Conservation (phyloP, 345 rosid genomes). For the Eutrema heterophyllum region DNA sequence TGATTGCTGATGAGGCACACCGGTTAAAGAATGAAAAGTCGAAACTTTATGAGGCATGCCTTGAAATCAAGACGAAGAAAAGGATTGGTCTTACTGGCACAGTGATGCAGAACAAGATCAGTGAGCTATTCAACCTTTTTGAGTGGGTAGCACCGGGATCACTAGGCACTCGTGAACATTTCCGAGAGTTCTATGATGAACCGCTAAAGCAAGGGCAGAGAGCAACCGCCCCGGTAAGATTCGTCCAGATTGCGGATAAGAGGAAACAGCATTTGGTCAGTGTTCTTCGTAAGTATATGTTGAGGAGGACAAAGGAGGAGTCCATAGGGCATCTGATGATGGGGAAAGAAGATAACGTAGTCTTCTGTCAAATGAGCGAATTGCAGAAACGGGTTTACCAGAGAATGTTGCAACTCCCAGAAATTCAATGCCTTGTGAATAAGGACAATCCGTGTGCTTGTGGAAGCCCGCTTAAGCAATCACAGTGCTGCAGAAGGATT, state of each 20-base stretch:
- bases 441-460: conserved; percentile 83
- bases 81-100: conserved; percentile 93
- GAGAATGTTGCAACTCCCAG: conserved; percentile 84
- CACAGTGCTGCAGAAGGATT: conserved; percentile 84
- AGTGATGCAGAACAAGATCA: conserved; percentile 85
- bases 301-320: conserved; percentile 95
- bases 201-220: conserved; percentile 94
- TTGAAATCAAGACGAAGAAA: conserved; percentile 49
- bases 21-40: conserved; percentile 90
- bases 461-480: conserved; percentile 89
- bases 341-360: conserved; percentile 98
- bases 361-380: conserved; percentile 92
- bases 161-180: conserved; percentile 85
- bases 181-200: conserved; percentile 76
- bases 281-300: conserved; percentile 71
- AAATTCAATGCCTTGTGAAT: conserved; percentile 80
- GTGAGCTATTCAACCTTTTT: conserved; percentile 84
- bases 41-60: conserved; percentile 73
- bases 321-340: conserved; percentile 94
- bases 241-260: conserved; percentile 67
- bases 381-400: conserved; percentile 72
- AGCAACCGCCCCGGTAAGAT: conserved; percentile 72
- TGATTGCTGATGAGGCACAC: conserved; percentile 92
- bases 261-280: conserved; percentile 69
- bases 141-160: conserved; percentile 92